Conservation (phyloP, 495 filamentous ascomycete species). For the Aspergillus bridgeri region DNA sequence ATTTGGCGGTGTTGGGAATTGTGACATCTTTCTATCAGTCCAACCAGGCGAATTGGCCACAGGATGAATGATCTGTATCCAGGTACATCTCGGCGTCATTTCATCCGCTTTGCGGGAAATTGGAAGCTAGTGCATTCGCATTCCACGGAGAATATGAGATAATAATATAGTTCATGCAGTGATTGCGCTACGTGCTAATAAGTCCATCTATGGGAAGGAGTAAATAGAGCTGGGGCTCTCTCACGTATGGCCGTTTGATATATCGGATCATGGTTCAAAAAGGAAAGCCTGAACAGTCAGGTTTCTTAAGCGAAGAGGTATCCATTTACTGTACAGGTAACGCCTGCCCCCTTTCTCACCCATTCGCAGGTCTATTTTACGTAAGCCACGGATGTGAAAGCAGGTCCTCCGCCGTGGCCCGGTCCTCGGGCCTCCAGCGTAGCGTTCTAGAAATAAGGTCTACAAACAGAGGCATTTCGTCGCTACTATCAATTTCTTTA, state of each 20-base stretch:
- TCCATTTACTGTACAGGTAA: constrained; percentile 6
- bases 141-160: too few species aligned
- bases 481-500: constrained; percentile 13
- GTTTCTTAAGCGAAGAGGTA: constrained; percentile 3
- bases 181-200: constrained; percentile 2
- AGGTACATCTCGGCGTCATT: too few species aligned
- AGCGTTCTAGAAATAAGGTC: constrained; percentile 14
- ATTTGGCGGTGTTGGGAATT: too few species aligned
- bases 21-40: too few species aligned
- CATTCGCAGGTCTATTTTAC: constrained; percentile 1
- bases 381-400: constrained; percentile 20
- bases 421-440: constrained; percentile 18
- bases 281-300: constrained; percentile 3
- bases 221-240: constrained; percentile 3
- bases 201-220: constrained; percentile 4
- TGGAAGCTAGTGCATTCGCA: too few species aligned
- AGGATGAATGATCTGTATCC: too few species aligned
- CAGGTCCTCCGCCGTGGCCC: constrained; percentile 15
- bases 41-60: too few species aligned
- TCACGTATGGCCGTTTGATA: constrained; percentile 3
- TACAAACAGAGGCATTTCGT: constrained; percentile 11
- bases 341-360: constrained; percentile 1
- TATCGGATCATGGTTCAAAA: constrained; percentile 3
- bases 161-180: too few species aligned
- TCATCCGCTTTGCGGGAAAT: too few species aligned